Evolutionary conservation across 2,329 filamentous ascomycete genomes (phyloP), one percentile per base, ranked within the genome.

Genomic region (Hypoxylon rubiginosum): DNA sequence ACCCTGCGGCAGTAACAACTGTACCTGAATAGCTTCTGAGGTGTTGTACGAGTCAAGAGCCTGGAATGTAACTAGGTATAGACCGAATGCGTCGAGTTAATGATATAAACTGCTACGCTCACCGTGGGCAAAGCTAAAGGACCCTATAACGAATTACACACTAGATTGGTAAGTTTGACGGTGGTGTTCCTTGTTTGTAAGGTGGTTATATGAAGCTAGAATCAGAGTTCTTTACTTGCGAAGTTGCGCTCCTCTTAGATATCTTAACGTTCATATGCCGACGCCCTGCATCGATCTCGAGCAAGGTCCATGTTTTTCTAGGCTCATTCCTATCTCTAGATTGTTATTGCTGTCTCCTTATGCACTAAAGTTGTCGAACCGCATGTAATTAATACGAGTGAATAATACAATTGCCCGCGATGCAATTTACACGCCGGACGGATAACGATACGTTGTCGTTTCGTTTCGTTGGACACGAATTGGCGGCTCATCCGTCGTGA

Each of bases 381-480:
- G 13, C 4, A 15, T 36, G 13, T 9, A 34, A 15, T 4, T 36
- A 15, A 13, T 34, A 34, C 9, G 8, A 34, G 32, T 36, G 34
- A 15, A 36, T 15, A 15, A 2, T 15, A 36, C 9, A 58, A 28
- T 34, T 39, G 34, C 13, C 28, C 32, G 50, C 39, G 41, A 46
- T 26, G 61, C n/a, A 19, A 36, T 24, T 32, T 17, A 10, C 26
- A 45, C 9, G 24, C 32, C 19, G 6, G 30, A n/a, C 34, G 11
- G n/a, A 43, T 19, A 19, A 8, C 30, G 41, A 34, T n/a, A 54
- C 11, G n/a, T n/a, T n/a, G n/a, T 51, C 19, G 49, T 56, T 58
- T 53, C 36, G 24, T 26, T 61, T 56, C 52, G 53, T 19, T 19
- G 39, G 49, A 32, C 32, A 24, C 9, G 11, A 45, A 19, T 26